These are phyloP conservation scores for Wickerhamomyces strasburgensis DNA, from an alignment of 805 yeast genomes.

Conservation along the genomic window DNA sequence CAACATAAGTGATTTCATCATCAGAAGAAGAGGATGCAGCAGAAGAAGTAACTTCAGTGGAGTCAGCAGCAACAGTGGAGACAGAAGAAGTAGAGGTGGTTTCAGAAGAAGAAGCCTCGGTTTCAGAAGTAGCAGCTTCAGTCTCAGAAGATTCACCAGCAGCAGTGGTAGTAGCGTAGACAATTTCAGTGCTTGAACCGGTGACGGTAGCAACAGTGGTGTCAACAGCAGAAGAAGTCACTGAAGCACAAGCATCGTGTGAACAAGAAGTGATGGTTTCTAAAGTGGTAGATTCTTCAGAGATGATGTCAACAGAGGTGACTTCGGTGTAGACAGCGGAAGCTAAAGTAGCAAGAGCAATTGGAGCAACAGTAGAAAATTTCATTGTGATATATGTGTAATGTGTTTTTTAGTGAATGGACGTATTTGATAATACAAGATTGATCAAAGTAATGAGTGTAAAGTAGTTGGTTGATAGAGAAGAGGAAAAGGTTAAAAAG, in stretches of 20 bases:
- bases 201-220: constrained; percentile 20
- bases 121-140: too few species aligned
- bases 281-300: constrained; percentile 15
- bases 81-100: constrained; percentile 2
- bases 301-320: constrained; percentile 19
- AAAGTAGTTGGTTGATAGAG: constrained; percentile 2
- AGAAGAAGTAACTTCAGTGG: constrained; percentile 4
- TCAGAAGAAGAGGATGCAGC: constrained; percentile 40
- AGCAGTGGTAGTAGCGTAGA: constrained; percentile 19
- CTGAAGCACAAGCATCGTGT: constrained; percentile 15
- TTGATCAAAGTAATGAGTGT: background rate
- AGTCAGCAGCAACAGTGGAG: constrained; percentile 1
- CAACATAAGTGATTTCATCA: constrained; percentile 35
- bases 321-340: constrained; percentile 19
- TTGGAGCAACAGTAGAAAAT: constrained; percentile 22
- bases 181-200: too few species aligned
- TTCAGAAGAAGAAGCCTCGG: constrained; percentile 9
- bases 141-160: too few species aligned
- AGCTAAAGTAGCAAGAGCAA: constrained; percentile 22
- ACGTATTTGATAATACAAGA: constrained; percentile 16
- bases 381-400: constrained; percentile 18
- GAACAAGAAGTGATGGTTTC: constrained; percentile 28
- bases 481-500: background rate
- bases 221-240: constrained; percentile 14
- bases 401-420: constrained; percentile 17